These are phyloP conservation scores for Waltergamsia citrina DNA, from an alignment of 2,329 filamentous ascomycete genomes.

Conservation along the genomic window DNA sequence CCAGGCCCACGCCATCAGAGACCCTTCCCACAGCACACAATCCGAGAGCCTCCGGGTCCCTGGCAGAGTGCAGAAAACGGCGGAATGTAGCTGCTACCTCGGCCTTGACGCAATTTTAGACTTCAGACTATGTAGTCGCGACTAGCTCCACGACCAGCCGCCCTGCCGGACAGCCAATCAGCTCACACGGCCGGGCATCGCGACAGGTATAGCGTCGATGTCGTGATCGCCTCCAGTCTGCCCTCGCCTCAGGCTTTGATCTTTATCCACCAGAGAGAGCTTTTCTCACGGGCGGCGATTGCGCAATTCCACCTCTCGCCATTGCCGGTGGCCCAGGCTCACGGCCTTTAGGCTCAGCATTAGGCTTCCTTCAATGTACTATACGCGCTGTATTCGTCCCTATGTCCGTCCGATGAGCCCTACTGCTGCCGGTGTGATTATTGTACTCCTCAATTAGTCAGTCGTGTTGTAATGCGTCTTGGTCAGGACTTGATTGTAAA, in stretches of 20 bases:
- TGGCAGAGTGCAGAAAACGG: too few relatives aligned
- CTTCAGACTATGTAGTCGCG: neutral
- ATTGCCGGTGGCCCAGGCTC: neutral
- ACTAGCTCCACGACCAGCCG: neutral
- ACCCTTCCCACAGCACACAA: neutral
- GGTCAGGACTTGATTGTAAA: neutral
- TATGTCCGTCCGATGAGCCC: neutral
- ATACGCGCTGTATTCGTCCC: neutral
- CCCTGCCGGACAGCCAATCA: slow-evolving; percentile 21
- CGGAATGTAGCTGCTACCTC: slow-evolving; percentile 5
- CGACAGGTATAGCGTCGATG: slow-evolving; percentile 42
- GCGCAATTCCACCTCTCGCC: slow-evolving; percentile 18
- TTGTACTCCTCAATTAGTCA: slow-evolving; percentile 1
- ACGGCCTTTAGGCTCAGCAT: too few relatives aligned
- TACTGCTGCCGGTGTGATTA: too few relatives aligned
- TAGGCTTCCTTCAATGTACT: too few relatives aligned
- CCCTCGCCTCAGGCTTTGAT: slow-evolving; percentile 14
- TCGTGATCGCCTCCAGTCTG: slow-evolving; percentile 36
- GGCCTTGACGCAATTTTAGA: neutral
- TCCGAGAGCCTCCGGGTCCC: slow-evolving; percentile 4
- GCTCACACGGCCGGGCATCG: slow-evolving; percentile 20
- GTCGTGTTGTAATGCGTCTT: neutral
- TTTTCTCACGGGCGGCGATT: slow-evolving; percentile 20
- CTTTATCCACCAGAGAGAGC: slow-evolving; percentile 10
- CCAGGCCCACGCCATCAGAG: too few relatives aligned